Base-by-base conservation (phyloP, 495 filamentous ascomycete genomes). In the Apodospora peruviana region DNA sequence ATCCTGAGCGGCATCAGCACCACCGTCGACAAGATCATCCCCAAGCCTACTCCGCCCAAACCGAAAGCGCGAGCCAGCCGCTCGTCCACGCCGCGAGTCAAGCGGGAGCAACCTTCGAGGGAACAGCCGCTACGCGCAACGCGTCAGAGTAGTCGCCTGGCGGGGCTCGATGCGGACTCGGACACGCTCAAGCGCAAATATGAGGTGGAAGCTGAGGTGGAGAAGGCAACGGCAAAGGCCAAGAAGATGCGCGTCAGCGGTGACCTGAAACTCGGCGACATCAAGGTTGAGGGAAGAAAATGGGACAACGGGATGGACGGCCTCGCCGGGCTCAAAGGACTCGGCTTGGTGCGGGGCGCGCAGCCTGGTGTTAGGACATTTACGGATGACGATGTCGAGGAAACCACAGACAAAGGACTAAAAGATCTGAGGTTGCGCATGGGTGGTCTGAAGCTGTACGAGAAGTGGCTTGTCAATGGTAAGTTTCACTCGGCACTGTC, bases 331-430 rank as follows among this genome's bases (percentile, higher is more conserved):
- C 73, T 64, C 55, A 76, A 62, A 67, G 69, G 47, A 56, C 76
- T 64, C 10, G 52, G 50, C 4, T 42, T 63, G 11, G 48, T 66
- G 45, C 79, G 84, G 52, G 86, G 86, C 18, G 87, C 88, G 1
- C 80, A 85, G 50, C 88, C 88, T 0, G 85, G 90, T 36, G 78
- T 88, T 40, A 72, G 85, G 22, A 95, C 91, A 0, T 96, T 97
- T 59, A 83, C 76, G 12, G 73, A 77, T 1, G 82, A 86, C 1
- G 86, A 97, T 68, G 81, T 95, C 34, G 78, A 90, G 53, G 81
- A 84, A 43, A 96, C 91, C 0, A 80, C 75, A 0, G 85, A 96
- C 60, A 84, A 84, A 57, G 83, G 80, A 22, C 61, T 98, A 8
- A 87, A 85, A 66, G 78, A 78, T 0, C 53, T 96, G 50, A 78